Evolutionary conservation across 2,329 filamentous ascomycete species (phyloP).

Genomic region (Fusarium humuli): DNA sequence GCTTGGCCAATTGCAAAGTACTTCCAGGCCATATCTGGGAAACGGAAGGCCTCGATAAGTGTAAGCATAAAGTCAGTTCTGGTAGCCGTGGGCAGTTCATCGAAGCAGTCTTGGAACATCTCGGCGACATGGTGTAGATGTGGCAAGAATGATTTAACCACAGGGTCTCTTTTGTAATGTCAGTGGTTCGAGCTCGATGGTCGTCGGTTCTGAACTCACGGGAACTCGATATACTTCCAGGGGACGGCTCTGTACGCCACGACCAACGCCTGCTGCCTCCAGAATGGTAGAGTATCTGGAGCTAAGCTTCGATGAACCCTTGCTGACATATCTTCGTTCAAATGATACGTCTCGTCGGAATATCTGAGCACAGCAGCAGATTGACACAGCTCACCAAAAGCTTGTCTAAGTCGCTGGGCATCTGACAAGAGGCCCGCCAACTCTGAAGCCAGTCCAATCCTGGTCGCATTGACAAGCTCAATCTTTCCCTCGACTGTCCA

Average conservation of each 20-base stretch:
- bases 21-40: conserved; percentile 42
- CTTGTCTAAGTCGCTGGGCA: conserved; percentile 10
- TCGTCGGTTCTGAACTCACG: conserved; percentile 24
- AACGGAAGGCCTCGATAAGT: conserved; percentile 40
- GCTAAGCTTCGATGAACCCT: conserved; percentile 26
- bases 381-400: conserved; percentile 27
- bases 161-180: conserved; percentile 26
- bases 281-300: conserved; percentile 26
- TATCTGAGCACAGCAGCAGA: conserved; percentile 21
- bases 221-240: conserved; percentile 43
- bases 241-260: conserved; percentile 38
- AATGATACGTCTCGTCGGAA: conserved; percentile 31
- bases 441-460: conserved; percentile 19
- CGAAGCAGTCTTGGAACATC: conserved; percentile 30
- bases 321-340: conserved; percentile 34
- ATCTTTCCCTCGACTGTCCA: conserved; percentile 37
- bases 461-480: conserved; percentile 51
- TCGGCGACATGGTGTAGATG: conserved; percentile 33
- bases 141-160: conserved; percentile 32
- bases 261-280: conserved; percentile 36
- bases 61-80: conserved; percentile 41
- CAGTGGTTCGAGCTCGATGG: conserved; percentile 14
- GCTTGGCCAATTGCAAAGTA: conserved; percentile 38
- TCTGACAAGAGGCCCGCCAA: conserved; percentile 28
- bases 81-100: conserved; percentile 19